phyloP scores from a whole-genome alignment of 2,329 filamentous ascomycete genomes.

The Beauveria varroae region DNA sequence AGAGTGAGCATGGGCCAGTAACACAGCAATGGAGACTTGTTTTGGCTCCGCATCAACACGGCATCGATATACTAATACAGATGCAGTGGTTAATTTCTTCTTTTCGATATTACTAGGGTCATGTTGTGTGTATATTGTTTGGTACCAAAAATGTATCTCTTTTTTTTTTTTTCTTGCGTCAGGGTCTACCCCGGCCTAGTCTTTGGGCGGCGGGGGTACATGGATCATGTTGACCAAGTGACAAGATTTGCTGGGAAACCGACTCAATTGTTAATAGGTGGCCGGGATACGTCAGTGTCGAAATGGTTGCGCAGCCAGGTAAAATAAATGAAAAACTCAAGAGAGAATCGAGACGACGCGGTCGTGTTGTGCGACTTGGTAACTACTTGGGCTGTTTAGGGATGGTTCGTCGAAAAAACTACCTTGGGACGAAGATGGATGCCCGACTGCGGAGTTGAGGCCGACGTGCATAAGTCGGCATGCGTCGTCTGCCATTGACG shows the following conservation, averaged over 20 bases:
- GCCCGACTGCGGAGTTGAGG: conserved; percentile 11
- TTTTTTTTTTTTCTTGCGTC: neutral
- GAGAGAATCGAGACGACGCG: neutral
- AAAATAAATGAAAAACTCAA: neutral
- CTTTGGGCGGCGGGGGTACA: conserved; percentile 3
- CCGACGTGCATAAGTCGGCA: conserved; percentile 7
- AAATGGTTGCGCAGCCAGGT: neutral
- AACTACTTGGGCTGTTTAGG: neutral
- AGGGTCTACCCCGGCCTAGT: conserved; percentile 3
- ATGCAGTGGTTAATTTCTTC: neutral
- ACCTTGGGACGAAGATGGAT: neutral
- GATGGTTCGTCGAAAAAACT: neutral
- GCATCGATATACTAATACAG: neutral
- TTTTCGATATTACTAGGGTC: neutral
- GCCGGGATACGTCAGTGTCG: neutral
- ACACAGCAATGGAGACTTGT: neutral
- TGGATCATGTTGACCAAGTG: conserved; percentile 8
- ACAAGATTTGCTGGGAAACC: neutral
- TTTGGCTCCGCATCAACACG: conserved; percentile 10
- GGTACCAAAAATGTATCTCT: neutral
- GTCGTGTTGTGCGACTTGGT: neutral
- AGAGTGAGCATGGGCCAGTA: conserved; percentile 6
- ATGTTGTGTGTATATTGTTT: neutral
- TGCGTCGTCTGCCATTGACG: neutral
- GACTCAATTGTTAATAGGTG: neutral